Conservation (phyloP, 371 early-diverging fungal genomes). For the Apophysomyces ossiformis region DNA sequence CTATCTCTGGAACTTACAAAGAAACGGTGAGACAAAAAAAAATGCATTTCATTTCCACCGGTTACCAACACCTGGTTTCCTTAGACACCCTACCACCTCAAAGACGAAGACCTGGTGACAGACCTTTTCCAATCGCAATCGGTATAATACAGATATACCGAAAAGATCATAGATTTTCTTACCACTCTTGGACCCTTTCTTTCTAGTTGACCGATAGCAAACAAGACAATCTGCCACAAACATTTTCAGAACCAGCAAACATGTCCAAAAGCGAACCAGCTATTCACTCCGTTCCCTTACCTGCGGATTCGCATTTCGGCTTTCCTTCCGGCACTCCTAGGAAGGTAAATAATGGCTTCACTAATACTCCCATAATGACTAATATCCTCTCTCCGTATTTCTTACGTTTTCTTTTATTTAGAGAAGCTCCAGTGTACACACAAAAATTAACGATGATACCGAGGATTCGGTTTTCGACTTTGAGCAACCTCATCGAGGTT, state of each 20-base stretch:
- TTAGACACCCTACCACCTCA: neutral
- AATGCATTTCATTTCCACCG: conserved; percentile 1
- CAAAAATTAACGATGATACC: neutral
- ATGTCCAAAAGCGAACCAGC: neutral
- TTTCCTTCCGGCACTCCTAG: neutral
- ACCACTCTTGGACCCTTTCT: neutral
- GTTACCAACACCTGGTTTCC: neutral
- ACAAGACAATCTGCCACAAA: neutral
- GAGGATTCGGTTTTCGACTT: neutral
- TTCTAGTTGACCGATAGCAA: conserved; percentile 2
- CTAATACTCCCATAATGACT: neutral
- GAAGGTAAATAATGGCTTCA: neutral
- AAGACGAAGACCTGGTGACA: neutral
- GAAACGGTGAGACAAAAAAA: neutral
- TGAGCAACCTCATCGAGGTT: conserved; percentile 1
- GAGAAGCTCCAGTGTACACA: conserved; percentile 1
- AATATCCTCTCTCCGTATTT: neutral
- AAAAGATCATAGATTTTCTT: neutral
- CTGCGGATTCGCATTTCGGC: neutral
- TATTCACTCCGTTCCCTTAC: neutral
- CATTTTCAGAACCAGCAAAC: neutral
- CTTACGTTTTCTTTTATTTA: neutral
- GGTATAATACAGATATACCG: neutral
- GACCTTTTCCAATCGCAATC: neutral
- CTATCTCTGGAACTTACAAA: neutral